A percentile compares a stretch with the other conserved stretches of the same genome.
phyloP scores from a whole-genome alignment of 2,329 filamentous ascomycete species.

The Hypoxylon sp. region DNA sequence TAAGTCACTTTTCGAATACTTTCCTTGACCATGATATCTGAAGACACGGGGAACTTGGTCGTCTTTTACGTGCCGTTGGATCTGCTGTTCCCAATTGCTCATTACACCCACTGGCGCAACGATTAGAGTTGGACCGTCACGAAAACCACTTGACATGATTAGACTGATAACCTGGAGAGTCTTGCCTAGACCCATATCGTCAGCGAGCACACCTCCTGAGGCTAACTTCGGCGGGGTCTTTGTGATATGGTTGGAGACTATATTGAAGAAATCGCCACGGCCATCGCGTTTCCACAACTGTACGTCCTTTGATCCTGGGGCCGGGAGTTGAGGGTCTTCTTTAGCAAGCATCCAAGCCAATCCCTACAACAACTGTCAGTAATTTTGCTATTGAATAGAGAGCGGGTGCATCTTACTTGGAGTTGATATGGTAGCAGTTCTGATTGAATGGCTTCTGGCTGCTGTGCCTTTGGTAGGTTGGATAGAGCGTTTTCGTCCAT shows the following conservation, averaged over 20 bases:
- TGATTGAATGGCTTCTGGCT: constrained; percentile 76
- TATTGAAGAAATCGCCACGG: constrained; percentile 70
- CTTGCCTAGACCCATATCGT: constrained; percentile 95
- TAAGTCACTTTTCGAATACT: constrained; percentile 68
- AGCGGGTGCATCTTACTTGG: constrained; percentile 59
- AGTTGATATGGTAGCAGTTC: constrained; percentile 84
- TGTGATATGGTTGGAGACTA: constrained; percentile 79
- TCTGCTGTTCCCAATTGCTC: constrained; percentile 91
- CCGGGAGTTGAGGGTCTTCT: constrained; percentile 78
- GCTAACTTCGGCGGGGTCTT: constrained; percentile 72
- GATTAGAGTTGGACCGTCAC: constrained; percentile 78
- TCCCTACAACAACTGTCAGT: constrained; percentile 66
- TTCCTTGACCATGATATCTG: constrained; percentile 76
- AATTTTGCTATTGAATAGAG: constrained; percentile 13
- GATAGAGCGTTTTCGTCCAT: constrained; percentile 78
- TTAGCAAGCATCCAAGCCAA: constrained; percentile 85
- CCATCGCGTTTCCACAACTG: constrained; percentile 81
- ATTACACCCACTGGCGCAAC: constrained; percentile 87
- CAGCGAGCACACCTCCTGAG: constrained; percentile 87
- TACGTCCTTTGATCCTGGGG: constrained; percentile 71
- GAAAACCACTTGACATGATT: constrained; percentile 70
- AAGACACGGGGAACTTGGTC: constrained; percentile 76
- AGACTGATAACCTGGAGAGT: constrained; percentile 88
- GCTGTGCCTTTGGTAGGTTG: constrained; percentile 79
- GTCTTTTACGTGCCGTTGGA: constrained; percentile 77